Evolutionary conservation across 1,139 yeast genomes (phyloP), one percentile per base, ranked within the genome.

Genomic region (Taphrina pruni): DNA sequence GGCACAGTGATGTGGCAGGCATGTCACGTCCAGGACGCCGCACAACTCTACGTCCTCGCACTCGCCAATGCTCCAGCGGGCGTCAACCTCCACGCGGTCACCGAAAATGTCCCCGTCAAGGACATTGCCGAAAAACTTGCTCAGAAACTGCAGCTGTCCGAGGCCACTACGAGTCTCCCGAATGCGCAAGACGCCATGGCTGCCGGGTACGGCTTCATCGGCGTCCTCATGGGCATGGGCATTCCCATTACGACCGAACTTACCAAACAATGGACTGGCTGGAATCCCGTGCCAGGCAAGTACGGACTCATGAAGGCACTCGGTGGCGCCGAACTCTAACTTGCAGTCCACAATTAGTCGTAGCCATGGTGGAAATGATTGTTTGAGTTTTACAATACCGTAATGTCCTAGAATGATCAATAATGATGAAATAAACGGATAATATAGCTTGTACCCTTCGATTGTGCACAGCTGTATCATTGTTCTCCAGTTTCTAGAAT

Each of bases 11-110:
- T 9, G 11, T 54, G 58, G 58, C 43, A 20, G 21, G 41, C 58
- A 8, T 20, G 26, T n/a, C 58, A 54, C 26, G 58, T 54, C 58
- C 11, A 54, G 26, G 58, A 54, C 17, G 58, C 58, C 21, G 43
- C 58, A 14, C 2, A 17, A 7, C 43, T 54, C 14, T 54, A 54
- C 58, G 43, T 32, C 21, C 43, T 54, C 26, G 58, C 58, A 11
- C 58, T 54, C 26, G 35, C 41, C 21, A 9, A 50, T 21, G 58
- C 26, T 14, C 58, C 58, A 14, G 12, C 58, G 7, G 58, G 58
- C 9, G 43, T 54, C 58, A 54, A 54, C 21, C 17, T 54, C 9
- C 58, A 54, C 43, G 58, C 43, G 3, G 11, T 17, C 14, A 12
- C 21, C 2, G 58, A 54, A 9, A 17, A 17, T 17, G 3, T 54